phyloP scores from a whole-genome alignment of 2,329 filamentous ascomycete genomes.

The Stemphylium vesicarium region DNA sequence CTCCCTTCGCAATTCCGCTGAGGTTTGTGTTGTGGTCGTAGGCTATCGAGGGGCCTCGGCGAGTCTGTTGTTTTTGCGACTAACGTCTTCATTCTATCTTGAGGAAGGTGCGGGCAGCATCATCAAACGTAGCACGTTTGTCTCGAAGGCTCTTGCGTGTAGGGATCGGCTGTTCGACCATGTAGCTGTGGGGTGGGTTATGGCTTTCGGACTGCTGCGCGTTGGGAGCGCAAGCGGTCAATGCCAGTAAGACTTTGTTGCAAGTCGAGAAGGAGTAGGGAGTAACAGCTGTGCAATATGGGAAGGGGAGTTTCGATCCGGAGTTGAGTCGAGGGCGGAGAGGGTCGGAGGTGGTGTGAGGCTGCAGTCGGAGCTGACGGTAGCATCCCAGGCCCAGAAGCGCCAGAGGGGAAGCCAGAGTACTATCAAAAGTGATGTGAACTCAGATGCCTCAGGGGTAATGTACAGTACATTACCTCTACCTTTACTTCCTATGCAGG shows the following conservation, averaged over 20 bases:
- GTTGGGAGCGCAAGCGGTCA: not conserved
- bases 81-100: not conserved
- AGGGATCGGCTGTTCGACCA: not conserved
- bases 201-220: not conserved
- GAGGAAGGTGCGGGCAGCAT: not conserved
- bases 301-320: not conserved
- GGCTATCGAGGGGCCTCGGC: not conserved
- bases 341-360: constrained; percentile 1
- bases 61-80: not conserved
- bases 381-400: not conserved
- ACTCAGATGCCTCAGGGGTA: not conserved
- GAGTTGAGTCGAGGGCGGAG: not conserved
- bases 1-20: not conserved
- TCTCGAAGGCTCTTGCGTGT: not conserved
- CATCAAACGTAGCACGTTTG: not conserved
- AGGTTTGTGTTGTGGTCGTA: not conserved
- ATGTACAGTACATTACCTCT: not conserved
- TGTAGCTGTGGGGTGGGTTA: not conserved
- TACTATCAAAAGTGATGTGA: not conserved
- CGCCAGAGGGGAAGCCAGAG: not conserved
- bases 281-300: not conserved
- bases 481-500: not conserved
- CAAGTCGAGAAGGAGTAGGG: not conserved
- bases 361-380: not conserved
- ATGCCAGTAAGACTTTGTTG: not conserved